Base-by-base conservation (phyloP, 106 monocot species). In the Acanthochlamys bracteata region DNA sequence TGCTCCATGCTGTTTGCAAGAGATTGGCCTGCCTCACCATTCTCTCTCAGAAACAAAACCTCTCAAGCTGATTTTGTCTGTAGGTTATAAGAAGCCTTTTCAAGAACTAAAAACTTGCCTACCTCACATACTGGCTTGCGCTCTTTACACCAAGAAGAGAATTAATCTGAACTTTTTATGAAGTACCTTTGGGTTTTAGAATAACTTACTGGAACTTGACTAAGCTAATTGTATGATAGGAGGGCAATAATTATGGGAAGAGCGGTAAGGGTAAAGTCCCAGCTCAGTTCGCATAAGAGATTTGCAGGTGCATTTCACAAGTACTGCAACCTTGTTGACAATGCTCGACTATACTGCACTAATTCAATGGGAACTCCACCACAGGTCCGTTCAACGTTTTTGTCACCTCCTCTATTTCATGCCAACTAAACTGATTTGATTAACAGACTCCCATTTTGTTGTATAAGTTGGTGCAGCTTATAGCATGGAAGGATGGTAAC, bases 251-350 rank as follows among this genome's bases (percentile, higher is more conserved):
- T 88, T 55, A 79, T 79, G 72, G 74, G 76, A 0, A 71, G 93
- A 64, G 93, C 90, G 56, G 95, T 96, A 52, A 80, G 95, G 60
- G 88, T 96, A 77, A 90, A 85, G 62, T 80, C 84, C 9, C 95
- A 96, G 62, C 73, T 96, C 57, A 87, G 66, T 53, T 96, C 95
- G 15, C 90, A 96, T 76, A 81, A 85, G 78, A 84, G 71, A 61
- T 96, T 96, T 58, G 95, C 95, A 3, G 55, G 40, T 25, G 82
- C 82, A 0, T 88, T 96, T 59, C 74, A 63, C 0, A 75, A 54
- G 47, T 96, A 96, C 72, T 91, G 84, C 64, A 15, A 70, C 54
- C 82, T 96, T 10, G 90, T 96, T 10, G 95, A 96, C 66, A 72
- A 81, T 39, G 95, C 88, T 0, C 80, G 80, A 65, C 84, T 96